Percentiles rank a stretch among this genome's conserved stretches.
These are phyloP conservation scores for Mortierella hygrophila DNA, from an alignment of 192 early-diverging fungal genomes.

Conservation along the genomic window DNA sequence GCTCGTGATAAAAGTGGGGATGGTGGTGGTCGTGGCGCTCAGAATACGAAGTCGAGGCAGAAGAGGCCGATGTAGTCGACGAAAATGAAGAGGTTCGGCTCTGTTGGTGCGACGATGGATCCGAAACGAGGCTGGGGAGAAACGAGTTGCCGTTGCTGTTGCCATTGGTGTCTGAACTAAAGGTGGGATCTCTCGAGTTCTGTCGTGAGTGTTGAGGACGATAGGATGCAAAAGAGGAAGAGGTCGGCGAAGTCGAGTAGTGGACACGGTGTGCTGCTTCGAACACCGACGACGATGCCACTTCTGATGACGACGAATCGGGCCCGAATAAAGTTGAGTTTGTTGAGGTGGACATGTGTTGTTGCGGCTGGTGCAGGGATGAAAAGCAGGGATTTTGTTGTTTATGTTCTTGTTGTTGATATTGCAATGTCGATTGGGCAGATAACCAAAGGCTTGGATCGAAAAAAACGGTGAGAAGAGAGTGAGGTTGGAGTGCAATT, in stretches of 20 bases:
- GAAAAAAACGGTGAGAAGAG: neutral
- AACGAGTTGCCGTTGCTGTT: neutral
- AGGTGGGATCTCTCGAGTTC: neutral
- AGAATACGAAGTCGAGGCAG: neutral
- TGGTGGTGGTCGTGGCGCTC: neutral
- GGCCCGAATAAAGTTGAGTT: conserved; percentile 3
- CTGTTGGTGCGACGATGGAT: neutral
- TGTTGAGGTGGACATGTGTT: neutral
- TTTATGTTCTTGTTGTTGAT: neutral
- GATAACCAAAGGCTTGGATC: neutral
- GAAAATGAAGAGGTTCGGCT: conserved; percentile 1
- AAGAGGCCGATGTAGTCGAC: neutral
- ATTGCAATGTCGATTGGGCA: neutral
- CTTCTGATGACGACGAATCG: neutral
- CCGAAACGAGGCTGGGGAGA: neutral
- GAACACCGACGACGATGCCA: neutral
- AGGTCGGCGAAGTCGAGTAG: neutral
- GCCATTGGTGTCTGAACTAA: neutral
- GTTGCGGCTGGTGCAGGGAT: neutral
- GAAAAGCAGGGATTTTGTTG: neutral
- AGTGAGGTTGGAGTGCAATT: neutral
- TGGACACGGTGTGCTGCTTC: neutral
- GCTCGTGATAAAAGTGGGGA: conserved; percentile 2
- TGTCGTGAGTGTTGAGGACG: conserved; percentile 8
- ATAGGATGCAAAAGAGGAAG: neutral